Evolutionary conservation across 2,329 filamentous ascomycete species (phyloP), one percentile per base, ranked within the genome.

Genomic region (Cryphonectria radicalis): DNA sequence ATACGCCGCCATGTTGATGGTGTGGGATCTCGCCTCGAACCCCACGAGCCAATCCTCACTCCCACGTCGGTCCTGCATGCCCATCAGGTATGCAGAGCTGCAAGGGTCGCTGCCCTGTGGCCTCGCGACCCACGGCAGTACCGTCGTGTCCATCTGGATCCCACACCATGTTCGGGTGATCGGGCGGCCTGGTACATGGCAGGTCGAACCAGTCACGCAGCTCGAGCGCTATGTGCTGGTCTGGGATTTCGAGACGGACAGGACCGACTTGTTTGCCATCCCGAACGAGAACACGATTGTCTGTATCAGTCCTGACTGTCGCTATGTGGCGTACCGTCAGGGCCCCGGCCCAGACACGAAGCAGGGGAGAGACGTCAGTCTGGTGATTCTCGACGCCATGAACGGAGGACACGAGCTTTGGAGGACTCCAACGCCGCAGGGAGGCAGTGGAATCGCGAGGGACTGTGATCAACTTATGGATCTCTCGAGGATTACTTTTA

Each of bases 141-240:
- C 79, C 0, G 79, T 79, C 10, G 79, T 82, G 0, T 82, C 81
- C 7, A 80, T 83, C 37, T 83, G 81, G 81, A 82, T 83, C 59
- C 81, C 81, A 0, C 80, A 81, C 3, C 77, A 75, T 35, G 81
- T 81, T 70, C 80, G 78, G 4, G 78, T 79, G 17, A 75, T 81
- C 4, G 74, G 75, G 4, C 69, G 75, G 0, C 75, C 75, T 0
- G 77, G 77, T 0, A 78, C 77, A 1, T 82, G 76, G 72, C 81
- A 81, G 62, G 77, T 83, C 1, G 75, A 75, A 0, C 80, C 79
- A 0, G 77, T 79, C 0, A 22, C 75, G 0, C 80, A 82, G 5
- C 73, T 76, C 0, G 76, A 75, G 68, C 78, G 80, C 0, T 77
- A 80, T 62, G 80, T 83, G 3, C 74, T 83, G 5, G 78, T 82